Conservation (phyloP, 768 basidiomycete genomes). For the Sarcodon aspratus region DNA sequence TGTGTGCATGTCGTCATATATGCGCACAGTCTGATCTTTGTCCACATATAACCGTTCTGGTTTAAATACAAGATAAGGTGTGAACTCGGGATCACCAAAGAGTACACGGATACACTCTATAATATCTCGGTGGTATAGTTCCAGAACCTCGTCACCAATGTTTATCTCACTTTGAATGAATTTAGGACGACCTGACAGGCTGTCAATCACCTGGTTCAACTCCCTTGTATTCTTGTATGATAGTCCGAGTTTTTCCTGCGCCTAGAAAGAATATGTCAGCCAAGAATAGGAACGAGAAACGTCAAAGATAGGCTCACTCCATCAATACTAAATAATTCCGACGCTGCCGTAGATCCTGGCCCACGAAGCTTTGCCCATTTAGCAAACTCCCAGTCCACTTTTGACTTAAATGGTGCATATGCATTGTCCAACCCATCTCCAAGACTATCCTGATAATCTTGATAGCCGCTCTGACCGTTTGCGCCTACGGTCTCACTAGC, state of each 20-base stretch:
- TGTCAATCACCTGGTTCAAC: slow-evolving; percentile 24
- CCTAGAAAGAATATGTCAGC: no score
- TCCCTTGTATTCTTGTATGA: slow-evolving; percentile 21
- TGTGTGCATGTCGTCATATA: slow-evolving; percentile 34
- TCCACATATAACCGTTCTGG: slow-evolving; percentile 28
- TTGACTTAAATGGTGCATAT: no score
- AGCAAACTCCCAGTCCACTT: no score
- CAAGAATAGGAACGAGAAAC: no score
- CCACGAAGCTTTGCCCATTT: no score
- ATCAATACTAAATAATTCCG: slow-evolving; percentile 26
- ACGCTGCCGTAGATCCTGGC: slow-evolving; percentile 23
- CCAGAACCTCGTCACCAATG: slow-evolving; percentile 18
- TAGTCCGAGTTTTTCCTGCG: slow-evolving; percentile 16
- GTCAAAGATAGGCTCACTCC: slow-evolving; percentile 19
- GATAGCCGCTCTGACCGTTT: no score
- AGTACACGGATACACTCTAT: slow-evolving; percentile 25
- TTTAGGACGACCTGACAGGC: slow-evolving; percentile 8
- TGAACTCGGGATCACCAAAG: slow-evolving; percentile 22
- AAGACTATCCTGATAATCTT: no score
- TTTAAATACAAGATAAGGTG: slow-evolving; percentile 15
- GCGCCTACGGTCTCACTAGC: no score
- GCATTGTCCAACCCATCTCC: no score
- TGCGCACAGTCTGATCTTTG: slow-evolving; percentile 8
- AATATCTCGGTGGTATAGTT: slow-evolving; percentile 24
- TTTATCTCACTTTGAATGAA: slow-evolving; percentile 17